phyloP scores from a whole-genome alignment of 2,329 filamentous ascomycete species.

The Ophiocordyceps unilateralis region DNA sequence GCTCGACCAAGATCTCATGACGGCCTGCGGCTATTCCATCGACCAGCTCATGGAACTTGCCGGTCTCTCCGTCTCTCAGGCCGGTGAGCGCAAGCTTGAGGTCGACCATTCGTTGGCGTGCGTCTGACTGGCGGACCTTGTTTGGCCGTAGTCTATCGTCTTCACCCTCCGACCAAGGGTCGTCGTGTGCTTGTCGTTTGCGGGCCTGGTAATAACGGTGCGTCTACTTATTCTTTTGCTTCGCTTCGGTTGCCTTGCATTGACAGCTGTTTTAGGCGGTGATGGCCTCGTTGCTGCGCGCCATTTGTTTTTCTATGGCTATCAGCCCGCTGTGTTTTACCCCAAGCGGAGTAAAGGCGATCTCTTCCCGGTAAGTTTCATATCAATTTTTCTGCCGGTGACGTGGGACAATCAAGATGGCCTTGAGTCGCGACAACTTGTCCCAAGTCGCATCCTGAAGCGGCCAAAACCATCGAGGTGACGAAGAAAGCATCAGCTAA shows the following conservation, averaged over 20 bases:
- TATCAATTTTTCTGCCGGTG: background rate
- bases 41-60: conserved; percentile 97
- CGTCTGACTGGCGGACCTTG: background rate
- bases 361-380: conserved; percentile 52
- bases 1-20: conserved; percentile 90
- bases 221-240: conserved; percentile 6
- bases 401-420: background rate
- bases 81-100: conserved; percentile 33
- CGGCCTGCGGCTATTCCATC: conserved; percentile 68
- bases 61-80: conserved; percentile 82
- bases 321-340: conserved; percentile 77
- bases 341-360: conserved; percentile 86
- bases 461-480: too few species aligned
- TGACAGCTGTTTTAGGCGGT: conserved; percentile 41
- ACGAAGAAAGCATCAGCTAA: background rate
- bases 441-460: too few species aligned
- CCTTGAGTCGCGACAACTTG: background rate
- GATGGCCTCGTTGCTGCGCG: conserved; percentile 90
- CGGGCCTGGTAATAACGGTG: conserved; percentile 62
- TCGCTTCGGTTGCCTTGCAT: background rate
- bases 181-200: conserved; percentile 72
- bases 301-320: conserved; percentile 83
- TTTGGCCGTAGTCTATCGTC: conserved; percentile 48
- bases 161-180: conserved; percentile 61
- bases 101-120: background rate